These are phyloP conservation scores for Euphorbia celastroides DNA, from an alignment of 441 rosid species.

Conservation along the genomic window DNA sequence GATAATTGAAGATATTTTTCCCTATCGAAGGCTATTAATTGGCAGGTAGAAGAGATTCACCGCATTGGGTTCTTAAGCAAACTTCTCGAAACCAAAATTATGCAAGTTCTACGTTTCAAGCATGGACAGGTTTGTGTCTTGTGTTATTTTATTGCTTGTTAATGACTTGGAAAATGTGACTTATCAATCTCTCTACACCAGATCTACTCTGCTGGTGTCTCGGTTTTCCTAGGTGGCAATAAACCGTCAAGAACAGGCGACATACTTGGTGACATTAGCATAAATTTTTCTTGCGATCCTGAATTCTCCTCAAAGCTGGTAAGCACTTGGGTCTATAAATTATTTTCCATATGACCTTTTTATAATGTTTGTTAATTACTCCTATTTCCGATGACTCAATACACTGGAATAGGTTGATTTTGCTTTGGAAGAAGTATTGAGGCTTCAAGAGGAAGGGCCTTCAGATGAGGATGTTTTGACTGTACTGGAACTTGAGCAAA, in stretches of 20 bases:
- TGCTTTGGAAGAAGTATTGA: slow-evolving; percentile 67
- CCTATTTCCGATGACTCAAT: slow-evolving; percentile 8
- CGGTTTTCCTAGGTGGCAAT: slow-evolving; percentile 88
- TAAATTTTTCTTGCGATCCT: slow-evolving; percentile 90
- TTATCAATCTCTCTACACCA: slow-evolving; percentile 29
- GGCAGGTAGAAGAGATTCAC: slow-evolving; percentile 82
- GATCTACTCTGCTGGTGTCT: slow-evolving; percentile 90
- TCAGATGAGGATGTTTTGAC: slow-evolving; percentile 40
- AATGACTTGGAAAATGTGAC: slow-evolving; percentile 21
- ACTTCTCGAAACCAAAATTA: slow-evolving; percentile 82
- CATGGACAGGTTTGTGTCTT: slow-evolving; percentile 70
- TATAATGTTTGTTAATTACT: neutral
- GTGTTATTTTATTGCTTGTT: slow-evolving; percentile 11
- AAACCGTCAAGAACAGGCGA: slow-evolving; percentile 90
- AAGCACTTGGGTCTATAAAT: slow-evolving; percentile 13
- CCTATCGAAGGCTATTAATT: slow-evolving; percentile 20
- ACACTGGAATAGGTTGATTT: slow-evolving; percentile 52
- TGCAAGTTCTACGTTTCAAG: slow-evolving; percentile 88
- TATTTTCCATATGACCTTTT: slow-evolving; percentile 11
- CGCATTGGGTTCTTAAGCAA: slow-evolving; percentile 73
- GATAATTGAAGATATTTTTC: slow-evolving; percentile 6
- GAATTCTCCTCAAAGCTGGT: slow-evolving; percentile 80
- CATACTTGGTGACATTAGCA: slow-evolving; percentile 78
- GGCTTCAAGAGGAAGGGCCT: slow-evolving; percentile 50
- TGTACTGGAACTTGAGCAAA: slow-evolving; percentile 80